Evolutionary conservation across 1,139 yeast genomes (phyloP).

Genomic region (Magnusiomyces magnusii): DNA sequence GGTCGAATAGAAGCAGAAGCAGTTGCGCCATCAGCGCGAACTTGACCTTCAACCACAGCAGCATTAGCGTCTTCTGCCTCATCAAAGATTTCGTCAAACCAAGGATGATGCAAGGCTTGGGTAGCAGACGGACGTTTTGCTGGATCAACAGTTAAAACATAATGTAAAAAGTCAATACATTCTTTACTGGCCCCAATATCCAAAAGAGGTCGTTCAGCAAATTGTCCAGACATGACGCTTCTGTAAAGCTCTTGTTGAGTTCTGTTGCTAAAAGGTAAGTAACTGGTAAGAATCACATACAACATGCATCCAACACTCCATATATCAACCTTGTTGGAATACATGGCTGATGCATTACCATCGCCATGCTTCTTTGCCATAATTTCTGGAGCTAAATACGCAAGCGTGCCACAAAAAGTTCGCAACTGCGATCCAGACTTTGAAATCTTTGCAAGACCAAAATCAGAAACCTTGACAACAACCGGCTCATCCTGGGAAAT

Average conservation of each 20-base stretch:
- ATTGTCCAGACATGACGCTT: conserved; percentile 69
- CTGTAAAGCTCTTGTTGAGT: conserved; percentile 80
- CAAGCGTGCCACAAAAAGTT: conserved; percentile 85
- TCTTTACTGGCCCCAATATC: conserved; percentile 57
- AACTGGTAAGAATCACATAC: conserved; percentile 84
- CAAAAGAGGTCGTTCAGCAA: conserved; percentile 69
- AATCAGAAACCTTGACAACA: conserved; percentile 81
- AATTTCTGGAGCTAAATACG: conserved; percentile 93
- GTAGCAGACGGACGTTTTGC: conserved; percentile 59
- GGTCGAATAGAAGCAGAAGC: background rate
- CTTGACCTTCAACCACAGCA: background rate
- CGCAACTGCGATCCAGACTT: conserved; percentile 72
- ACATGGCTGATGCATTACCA: conserved; percentile 28
- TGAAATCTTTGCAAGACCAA: conserved; percentile 79
- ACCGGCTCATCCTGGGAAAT: conserved; percentile 92
- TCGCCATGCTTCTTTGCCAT: conserved; percentile 37
- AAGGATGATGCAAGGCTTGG: conserved; percentile 64
- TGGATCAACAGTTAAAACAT: conserved; percentile 70
- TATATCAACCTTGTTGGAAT: conserved; percentile 85
- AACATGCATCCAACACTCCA: conserved; percentile 95
- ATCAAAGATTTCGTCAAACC: conserved; percentile 37
- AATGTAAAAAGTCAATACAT: conserved; percentile 58
- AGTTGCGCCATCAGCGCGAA: background rate
- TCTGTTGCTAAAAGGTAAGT: conserved; percentile 86
- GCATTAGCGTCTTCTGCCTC: background rate